A percentile compares a stretch with the other conserved stretches of the same genome.
These are phyloP conservation scores for Erythrophleum ivorense DNA, from an alignment of 331 rosid species.

Conservation along the genomic window DNA sequence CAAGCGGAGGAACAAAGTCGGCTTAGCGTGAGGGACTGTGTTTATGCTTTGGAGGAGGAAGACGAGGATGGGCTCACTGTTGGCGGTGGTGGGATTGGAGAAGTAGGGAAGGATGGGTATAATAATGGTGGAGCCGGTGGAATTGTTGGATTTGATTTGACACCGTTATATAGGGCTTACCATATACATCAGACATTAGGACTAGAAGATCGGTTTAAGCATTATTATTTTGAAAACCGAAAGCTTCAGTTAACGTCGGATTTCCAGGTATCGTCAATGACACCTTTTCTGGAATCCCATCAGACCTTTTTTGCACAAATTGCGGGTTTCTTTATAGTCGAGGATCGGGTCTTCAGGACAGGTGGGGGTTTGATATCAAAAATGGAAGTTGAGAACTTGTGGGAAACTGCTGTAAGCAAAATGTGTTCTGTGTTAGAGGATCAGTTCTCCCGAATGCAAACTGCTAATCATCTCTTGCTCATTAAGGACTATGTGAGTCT, in stretches of 20 bases:
- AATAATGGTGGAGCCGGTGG: constrained; percentile 58
- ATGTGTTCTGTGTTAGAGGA: constrained; percentile 99
- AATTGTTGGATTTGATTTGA: constrained; percentile 78
- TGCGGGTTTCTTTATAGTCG: constrained; percentile 95
- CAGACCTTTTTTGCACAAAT: constrained; percentile 97
- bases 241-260: constrained; percentile 97
- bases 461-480: constrained; percentile 90
- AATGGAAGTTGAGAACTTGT: constrained; percentile 93
- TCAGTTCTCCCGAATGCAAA: constrained; percentile 98
- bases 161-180: constrained; percentile 80
- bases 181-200: constrained; percentile 95
- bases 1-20: constrained; percentile 99
- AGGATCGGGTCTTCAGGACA: constrained; percentile 89
- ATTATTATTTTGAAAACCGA: constrained; percentile 87
- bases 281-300: constrained; percentile 98
- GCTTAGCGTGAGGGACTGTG: constrained; percentile 90
- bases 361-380: constrained; percentile 89
- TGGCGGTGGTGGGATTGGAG: constrained; percentile 56
- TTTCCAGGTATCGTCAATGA: constrained; percentile 99
- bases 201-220: constrained; percentile 87
- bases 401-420: constrained; percentile 98
- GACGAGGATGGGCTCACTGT: constrained; percentile 68
- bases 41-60: constrained; percentile 87
- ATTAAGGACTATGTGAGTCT: constrained; percentile 97
- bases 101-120: constrained; percentile 51